Percentiles rank a stretch among this genome's conserved stretches.
phyloP scores from a whole-genome alignment of 2,329 filamentous ascomycete genomes.

The Dactylella cylindrospora region DNA sequence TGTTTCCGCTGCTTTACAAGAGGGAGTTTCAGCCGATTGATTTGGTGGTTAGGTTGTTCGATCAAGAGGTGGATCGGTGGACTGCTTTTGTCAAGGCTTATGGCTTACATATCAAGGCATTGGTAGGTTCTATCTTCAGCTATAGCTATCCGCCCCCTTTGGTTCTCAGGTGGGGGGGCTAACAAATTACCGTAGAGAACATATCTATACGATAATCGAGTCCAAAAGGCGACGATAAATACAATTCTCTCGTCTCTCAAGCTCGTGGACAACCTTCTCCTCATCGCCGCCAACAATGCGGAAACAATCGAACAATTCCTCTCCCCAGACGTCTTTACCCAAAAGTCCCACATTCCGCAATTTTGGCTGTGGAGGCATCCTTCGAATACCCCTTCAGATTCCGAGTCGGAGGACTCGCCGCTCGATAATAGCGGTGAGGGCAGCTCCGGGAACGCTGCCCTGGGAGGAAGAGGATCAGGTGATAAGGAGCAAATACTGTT shows the following conservation, averaged over 20 bases:
- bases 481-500: conserved; percentile 10
- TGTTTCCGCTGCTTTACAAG: conserved; percentile 35
- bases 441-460: background rate
- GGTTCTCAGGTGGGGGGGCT: background rate
- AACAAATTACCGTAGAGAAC: conserved; percentile 16
- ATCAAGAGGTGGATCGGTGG: conserved; percentile 40
- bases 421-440: background rate
- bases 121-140: conserved; percentile 2
- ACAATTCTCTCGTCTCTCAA: conserved; percentile 41
- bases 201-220: conserved; percentile 41
- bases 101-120: conserved; percentile 35
- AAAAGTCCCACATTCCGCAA: conserved; percentile 23
- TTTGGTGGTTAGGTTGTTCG: conserved; percentile 30
- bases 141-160: background rate
- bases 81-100: conserved; percentile 31
- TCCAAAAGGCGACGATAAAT: conserved; percentile 42
- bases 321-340: conserved; percentile 20
- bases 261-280: conserved; percentile 35
- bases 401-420: background rate
- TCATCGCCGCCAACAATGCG: conserved; percentile 33
- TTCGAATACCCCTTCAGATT: background rate
- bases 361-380: conserved; percentile 35
- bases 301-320: conserved; percentile 39
- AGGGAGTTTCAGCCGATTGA: conserved; percentile 42
- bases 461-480: no score